phyloP scores from a whole-genome alignment of 2,329 filamentous ascomycete species.

The Phyllosticta ampelicida region DNA sequence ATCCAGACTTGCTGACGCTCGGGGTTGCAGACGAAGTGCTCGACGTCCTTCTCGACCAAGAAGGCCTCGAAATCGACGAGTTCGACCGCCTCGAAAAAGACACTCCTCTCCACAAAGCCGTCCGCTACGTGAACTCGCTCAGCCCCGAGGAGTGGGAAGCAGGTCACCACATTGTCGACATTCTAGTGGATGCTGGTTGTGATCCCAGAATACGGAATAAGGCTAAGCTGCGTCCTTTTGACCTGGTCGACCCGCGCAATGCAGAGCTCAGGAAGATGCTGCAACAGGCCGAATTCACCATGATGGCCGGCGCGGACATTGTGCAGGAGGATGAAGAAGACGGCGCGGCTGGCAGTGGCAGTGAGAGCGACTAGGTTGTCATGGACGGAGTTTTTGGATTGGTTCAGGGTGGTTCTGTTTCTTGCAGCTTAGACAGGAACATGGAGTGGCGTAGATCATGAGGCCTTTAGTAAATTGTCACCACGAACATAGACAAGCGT shows the following conservation, averaged over 20 bases:
- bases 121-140: slow-evolving; percentile 65
- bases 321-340: slow-evolving; percentile 38
- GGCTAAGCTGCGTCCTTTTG: slow-evolving; percentile 57
- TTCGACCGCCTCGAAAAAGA: slow-evolving; percentile 60
- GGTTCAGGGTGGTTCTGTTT: not conserved
- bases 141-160: slow-evolving; percentile 52
- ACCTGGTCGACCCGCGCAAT: slow-evolving; percentile 66
- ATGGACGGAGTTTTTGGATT: not conserved
- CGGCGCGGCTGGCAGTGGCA: slow-evolving; percentile 36
- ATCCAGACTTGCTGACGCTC: not conserved
- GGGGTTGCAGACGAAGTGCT: slow-evolving; percentile 57
- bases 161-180: slow-evolving; percentile 58
- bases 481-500: not conserved
- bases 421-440: not conserved
- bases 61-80: slow-evolving; percentile 76
- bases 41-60: slow-evolving; percentile 72
- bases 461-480: not conserved
- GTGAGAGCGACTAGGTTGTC: slow-evolving; percentile 30
- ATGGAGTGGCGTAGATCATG: not conserved
- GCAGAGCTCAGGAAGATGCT: slow-evolving; percentile 50
- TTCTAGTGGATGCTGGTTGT: slow-evolving; percentile 72
- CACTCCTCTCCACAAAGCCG: slow-evolving; percentile 68
- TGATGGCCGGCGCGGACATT: slow-evolving; percentile 37
- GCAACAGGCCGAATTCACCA: slow-evolving; percentile 59
- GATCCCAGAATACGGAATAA: slow-evolving; percentile 57